Base-by-base conservation (phyloP, 2,329 filamentous ascomycete species). In the Cercospora beticola region DNA sequence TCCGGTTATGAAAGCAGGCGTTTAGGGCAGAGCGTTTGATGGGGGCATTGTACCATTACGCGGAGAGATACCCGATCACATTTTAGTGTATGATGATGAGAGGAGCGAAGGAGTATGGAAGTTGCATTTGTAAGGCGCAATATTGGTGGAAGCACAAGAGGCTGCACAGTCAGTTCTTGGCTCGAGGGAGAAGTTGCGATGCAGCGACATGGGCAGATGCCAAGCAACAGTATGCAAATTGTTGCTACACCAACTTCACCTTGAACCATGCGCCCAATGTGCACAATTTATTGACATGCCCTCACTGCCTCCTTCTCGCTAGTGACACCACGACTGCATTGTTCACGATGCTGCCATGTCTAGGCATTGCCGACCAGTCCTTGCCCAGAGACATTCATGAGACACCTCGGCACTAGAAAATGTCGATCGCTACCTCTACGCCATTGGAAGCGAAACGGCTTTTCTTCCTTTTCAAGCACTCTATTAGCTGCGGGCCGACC, bases 361-460 rank as follows among this genome's bases (percentile, higher is more conserved):
- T 52, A 52, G 16, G 16, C 36, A 40, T 40, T 0, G 12, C 5
- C 9, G 18, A 52, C 46, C 21, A 52, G 0, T 14, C 7, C 21
- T 26, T 23, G 46, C 46, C 9, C 46, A 21, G 46, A 52, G 46
- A 26, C 18, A 8, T 52, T 26, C 46, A 52, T 52, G 46, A 26
- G 46, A 52, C 46, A 63, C 65, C 65, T 67, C 65, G 65, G 65
- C 26, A 56, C 65, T 30, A 62, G 36, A 40, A 28, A 14, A 28
- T 49, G 65, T 63, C 61, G 65, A 67, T 63, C 59, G 33, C 49
- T 58, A 40, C 31, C 31, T 52, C 65, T n/a, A 67, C 31, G 26
- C 31, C 16, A 52, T 16, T 62, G 49, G 40, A 58, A 56, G 10
- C 18, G 18, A 28, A 43, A 56, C 65, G 65, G 60, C 31, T 23